Conservation (phyloP, 768 basidiomycete species). For the Ramaria sp. region DNA sequence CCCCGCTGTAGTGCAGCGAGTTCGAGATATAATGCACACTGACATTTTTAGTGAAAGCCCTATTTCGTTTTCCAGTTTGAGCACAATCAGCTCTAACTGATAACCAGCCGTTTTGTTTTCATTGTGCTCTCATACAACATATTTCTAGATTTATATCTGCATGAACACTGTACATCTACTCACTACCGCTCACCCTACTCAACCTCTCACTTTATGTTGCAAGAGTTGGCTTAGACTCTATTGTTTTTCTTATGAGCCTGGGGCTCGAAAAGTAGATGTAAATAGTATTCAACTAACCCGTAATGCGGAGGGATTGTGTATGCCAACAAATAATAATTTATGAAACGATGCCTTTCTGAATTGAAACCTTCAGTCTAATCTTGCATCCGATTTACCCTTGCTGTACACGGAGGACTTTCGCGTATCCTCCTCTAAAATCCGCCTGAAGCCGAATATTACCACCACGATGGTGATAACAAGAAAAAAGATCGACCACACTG, state of each 20-base stretch:
- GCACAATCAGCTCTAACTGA: background rate
- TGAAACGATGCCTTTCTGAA: no score
- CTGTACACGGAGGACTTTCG: background rate
- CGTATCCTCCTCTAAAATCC: slow-evolving; percentile 1
- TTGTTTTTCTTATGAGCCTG: background rate
- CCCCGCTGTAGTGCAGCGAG: background rate
- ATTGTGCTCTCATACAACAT: background rate
- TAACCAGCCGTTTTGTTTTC: background rate
- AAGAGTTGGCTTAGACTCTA: background rate
- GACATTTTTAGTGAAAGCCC: background rate
- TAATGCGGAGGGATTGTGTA: background rate
- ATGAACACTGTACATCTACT: slow-evolving; percentile 5
- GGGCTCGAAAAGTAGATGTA: slow-evolving; percentile 2
- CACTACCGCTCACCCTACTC: background rate
- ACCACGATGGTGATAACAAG: background rate
- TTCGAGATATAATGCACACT: slow-evolving; percentile 2
- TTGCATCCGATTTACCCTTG: slow-evolving; percentile 1
- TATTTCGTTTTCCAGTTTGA: background rate
- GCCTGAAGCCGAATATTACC: slow-evolving; percentile 2
- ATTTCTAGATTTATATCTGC: background rate
- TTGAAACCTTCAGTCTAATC: slow-evolving; percentile 1
- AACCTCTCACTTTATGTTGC: background rate
- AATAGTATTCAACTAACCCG: background rate
- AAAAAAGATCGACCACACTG: background rate
- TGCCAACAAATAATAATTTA: background rate